Evolutionary conservation across 352 stramenopile species (phyloP).

Genomic region (Phytophthora nicotianae): DNA sequence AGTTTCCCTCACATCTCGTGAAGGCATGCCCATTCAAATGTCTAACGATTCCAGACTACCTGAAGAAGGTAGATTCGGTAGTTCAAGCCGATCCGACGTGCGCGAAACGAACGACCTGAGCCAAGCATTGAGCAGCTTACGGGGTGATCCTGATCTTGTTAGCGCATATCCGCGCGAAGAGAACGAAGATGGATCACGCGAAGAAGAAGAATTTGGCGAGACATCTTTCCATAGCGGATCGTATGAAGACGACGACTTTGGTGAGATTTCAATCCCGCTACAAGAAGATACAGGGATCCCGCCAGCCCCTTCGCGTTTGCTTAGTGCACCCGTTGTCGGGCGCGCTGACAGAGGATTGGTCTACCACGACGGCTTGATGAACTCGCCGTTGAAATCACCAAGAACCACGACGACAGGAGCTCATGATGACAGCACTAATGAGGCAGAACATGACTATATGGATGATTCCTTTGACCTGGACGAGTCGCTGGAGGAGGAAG

Average conservation of each 20-base stretch:
- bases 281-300: conserved; percentile 2
- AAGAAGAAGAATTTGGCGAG: conserved; percentile 8
- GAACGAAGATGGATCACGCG: not conserved
- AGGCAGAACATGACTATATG: conserved; percentile 58
- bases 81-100: not conserved
- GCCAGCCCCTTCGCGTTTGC: not conserved
- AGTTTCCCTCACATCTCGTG: not conserved
- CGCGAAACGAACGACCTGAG: conserved; percentile 4
- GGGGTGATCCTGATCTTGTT: not conserved
- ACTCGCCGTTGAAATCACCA: conserved; percentile 1
- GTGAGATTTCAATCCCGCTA: conserved; percentile 21
- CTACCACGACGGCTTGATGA: conserved; percentile 13
- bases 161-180: not conserved
- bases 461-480: conserved; percentile 81
- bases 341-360: not conserved
- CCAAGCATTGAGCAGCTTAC: not conserved
- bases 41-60: not conserved
- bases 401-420: conserved; percentile 9
- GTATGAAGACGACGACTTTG: conserved; percentile 4
- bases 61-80: not conserved
- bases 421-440: conserved; percentile 27
- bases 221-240: not conserved
- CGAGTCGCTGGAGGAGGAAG: conserved; percentile 71
- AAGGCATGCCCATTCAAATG: not conserved
- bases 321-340: not conserved